These are phyloP conservation scores for Pelargonium cotyledonis DNA, from an alignment of 441 rosid genomes.

Conservation along the genomic window DNA sequence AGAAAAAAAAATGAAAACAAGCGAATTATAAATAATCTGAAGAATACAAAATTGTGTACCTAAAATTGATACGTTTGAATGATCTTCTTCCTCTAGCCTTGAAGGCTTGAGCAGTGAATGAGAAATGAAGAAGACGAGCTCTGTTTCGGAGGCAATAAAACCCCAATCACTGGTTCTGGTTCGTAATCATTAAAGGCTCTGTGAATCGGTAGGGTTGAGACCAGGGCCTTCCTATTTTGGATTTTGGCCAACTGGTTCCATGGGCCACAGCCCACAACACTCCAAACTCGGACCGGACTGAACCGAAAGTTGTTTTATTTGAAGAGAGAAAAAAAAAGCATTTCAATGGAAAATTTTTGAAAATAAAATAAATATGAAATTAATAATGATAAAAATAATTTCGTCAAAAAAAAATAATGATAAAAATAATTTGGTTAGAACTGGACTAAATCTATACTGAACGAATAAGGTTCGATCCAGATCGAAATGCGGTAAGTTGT, in stretches of 20 bases:
- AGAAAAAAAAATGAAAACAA: background rate
- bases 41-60: background rate
- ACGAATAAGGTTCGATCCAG: too few species aligned
- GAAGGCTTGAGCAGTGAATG: background rate
- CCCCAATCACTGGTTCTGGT: background rate
- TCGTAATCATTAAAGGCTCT: background rate
- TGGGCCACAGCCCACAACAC: background rate
- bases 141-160: background rate
- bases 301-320: too few species aligned
- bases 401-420: too few species aligned
- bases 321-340: too few species aligned
- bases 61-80: background rate
- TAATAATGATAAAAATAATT: too few species aligned
- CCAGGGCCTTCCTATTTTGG: background rate
- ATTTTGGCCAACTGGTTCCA: background rate
- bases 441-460: too few species aligned
- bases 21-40: background rate
- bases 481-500: too few species aligned
- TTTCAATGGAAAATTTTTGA: too few species aligned
- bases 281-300: too few species aligned
- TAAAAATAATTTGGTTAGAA: too few species aligned
- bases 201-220: background rate
- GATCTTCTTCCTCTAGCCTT: background rate
- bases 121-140: too few species aligned
- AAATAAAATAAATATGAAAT: too few species aligned